Conservation (phyloP, 805 yeast genomes). For the Ogataea naganishii region DNA sequence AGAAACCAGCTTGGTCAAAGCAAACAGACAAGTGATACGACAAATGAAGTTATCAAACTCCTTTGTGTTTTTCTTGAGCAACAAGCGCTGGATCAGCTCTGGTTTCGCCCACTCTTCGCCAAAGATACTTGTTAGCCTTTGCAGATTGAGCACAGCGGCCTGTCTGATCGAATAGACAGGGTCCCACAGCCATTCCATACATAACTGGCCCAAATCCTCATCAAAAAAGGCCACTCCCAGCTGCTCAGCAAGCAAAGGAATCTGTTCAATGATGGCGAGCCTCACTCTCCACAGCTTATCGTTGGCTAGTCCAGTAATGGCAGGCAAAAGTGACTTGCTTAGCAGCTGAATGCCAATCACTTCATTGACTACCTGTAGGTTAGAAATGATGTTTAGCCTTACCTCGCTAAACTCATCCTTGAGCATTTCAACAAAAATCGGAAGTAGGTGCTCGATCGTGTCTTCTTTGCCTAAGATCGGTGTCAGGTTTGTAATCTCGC, state of each 20-base stretch:
- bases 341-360: slow-evolving; percentile 87
- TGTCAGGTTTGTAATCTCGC: slow-evolving; percentile 78
- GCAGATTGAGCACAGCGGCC: slow-evolving; percentile 85
- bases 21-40: slow-evolving; percentile 84
- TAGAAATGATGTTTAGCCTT: slow-evolving; percentile 85
- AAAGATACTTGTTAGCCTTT: slow-evolving; percentile 72
- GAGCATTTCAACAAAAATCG: slow-evolving; percentile 85
- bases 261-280: slow-evolving; percentile 92
- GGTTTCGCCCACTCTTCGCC: slow-evolving; percentile 91
- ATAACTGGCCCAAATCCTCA: slow-evolving; percentile 80
- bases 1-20: slow-evolving; percentile 74
- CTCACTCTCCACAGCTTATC: slow-evolving; percentile 98
- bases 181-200: slow-evolving; percentile 99
- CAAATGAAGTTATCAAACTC: slow-evolving; percentile 66
- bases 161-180: slow-evolving; percentile 93
- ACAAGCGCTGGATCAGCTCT: slow-evolving; percentile 72
- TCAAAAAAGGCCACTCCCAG: slow-evolving; percentile 90
- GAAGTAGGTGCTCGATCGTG: slow-evolving; percentile 75
- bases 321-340: slow-evolving; percentile 85
- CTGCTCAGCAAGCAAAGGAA: slow-evolving; percentile 90
- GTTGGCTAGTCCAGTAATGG: slow-evolving; percentile 90
- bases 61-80: slow-evolving; percentile 31
- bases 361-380: slow-evolving; percentile 84
- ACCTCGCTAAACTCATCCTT: slow-evolving; percentile 97
- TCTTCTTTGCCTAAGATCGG: slow-evolving; percentile 78